Conservation (phyloP, 768 basidiomycete species). For the Russula dissimulans region DNA sequence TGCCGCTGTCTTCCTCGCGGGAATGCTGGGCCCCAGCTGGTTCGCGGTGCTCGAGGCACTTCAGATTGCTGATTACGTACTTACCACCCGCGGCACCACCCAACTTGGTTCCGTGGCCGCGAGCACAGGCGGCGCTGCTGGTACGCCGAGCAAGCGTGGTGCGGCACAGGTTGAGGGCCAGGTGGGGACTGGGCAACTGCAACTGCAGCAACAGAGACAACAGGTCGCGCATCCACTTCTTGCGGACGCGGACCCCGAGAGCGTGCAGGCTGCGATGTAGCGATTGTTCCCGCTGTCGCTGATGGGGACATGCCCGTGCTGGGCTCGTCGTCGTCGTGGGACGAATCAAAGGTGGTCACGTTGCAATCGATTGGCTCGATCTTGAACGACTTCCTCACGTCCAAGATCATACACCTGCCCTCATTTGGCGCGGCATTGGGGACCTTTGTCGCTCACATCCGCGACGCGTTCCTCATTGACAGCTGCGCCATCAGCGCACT, state of each 20-base stretch:
- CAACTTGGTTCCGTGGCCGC: slow-evolving; percentile 1
- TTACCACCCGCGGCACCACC: slow-evolving; percentile 46
- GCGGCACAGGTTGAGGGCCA: too few relatives aligned
- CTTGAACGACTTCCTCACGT: slow-evolving; percentile 67
- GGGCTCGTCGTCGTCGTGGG: slow-evolving; percentile 48
- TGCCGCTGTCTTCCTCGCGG: slow-evolving; percentile 72
- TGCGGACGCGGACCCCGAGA: slow-evolving; percentile 36
- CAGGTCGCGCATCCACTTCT: too few relatives aligned
- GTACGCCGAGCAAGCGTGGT: too few relatives aligned
- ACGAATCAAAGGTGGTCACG: slow-evolving; percentile 82
- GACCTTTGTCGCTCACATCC: slow-evolving; percentile 62
- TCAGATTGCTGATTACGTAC: slow-evolving; percentile 91
- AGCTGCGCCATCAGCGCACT: slow-evolving; percentile 61
- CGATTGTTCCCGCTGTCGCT: slow-evolving; percentile 53
- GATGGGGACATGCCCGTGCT: neutral
- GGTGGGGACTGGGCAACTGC: too few relatives aligned
- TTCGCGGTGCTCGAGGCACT: too few relatives aligned
- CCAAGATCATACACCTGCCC: slow-evolving; percentile 63
- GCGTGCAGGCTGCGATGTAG: slow-evolving; percentile 64
- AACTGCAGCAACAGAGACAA: too few relatives aligned
- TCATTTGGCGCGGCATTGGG: slow-evolving; percentile 69
- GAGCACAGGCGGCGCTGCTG: neutral
- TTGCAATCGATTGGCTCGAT: slow-evolving; percentile 78
- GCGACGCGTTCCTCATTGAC: slow-evolving; percentile 60
- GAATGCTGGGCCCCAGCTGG: slow-evolving; percentile 38